phyloP scores from a whole-genome alignment of 2,329 filamentous ascomycete genomes.

The Phialocephala subalpina region DNA sequence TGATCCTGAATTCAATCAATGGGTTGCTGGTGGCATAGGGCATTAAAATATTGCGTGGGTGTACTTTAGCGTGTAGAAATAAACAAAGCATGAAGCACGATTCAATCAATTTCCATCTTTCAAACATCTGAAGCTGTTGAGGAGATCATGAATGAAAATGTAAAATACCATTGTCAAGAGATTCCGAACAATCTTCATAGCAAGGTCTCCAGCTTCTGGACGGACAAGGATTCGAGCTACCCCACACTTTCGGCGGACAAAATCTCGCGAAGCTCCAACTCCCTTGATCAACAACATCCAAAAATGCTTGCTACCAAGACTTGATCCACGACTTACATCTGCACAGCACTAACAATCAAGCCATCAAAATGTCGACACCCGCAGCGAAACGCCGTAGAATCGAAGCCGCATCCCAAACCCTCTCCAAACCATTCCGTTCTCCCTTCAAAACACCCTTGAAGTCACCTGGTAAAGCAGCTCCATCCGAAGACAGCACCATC shows the following conservation, averaged over 20 bases:
- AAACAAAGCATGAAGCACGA: constrained; percentile 10
- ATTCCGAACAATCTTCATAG: too few species aligned
- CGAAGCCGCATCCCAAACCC: constrained; percentile 62
- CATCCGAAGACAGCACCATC: constrained; percentile 16
- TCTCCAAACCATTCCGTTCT: constrained; percentile 77
- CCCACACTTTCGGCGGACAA: constrained; percentile 19
- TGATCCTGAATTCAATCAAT: constrained; percentile 73
- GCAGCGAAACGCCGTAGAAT: constrained; percentile 70
- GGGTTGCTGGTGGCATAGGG: constrained; percentile 69
- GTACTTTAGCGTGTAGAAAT: constrained; percentile 33
- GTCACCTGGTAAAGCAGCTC: constrained; percentile 28
- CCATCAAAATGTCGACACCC: constrained; percentile 54
- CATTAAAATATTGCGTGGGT: constrained; percentile 49
- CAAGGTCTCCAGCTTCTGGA: too few species aligned
- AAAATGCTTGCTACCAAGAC: constrained; percentile 29
- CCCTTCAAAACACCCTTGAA: constrained; percentile 61
- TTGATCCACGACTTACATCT: constrained; percentile 37
- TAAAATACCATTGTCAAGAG: too few species aligned
- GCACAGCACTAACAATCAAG: constrained; percentile 39
- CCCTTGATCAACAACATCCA: constrained; percentile 15
- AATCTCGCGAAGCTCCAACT: constrained; percentile 1
- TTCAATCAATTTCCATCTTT: background rate
- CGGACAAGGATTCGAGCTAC: background rate
- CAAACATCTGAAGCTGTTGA: background rate
- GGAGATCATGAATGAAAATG: too few species aligned